Base-by-base conservation (phyloP, 225 moss, liverwort and hornwort species). In the Pseudoscleropodium purum region DNA sequence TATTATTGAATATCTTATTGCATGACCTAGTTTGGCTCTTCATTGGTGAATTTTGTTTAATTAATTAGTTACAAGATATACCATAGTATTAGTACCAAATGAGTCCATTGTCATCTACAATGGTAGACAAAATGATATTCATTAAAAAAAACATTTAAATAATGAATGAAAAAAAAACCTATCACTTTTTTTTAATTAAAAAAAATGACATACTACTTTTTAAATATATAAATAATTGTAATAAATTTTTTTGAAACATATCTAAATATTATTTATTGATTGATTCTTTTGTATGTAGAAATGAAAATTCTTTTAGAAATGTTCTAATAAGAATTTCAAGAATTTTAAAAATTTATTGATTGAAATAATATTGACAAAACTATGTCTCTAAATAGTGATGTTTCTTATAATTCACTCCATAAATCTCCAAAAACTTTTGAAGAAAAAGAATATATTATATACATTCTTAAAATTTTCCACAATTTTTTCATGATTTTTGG, bases 341-440 rank as follows among this genome's bases (percentile, higher is more conserved):
- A 63, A 63, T 7, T 62, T 63, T 63, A 30, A 13, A n/a, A n/a
- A 13, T 37, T n/a, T 23, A 23, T 4, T 23, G 4, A 69, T 23
- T n/a, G 23, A 69, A n/a, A 69, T 23, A 68, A 13, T 69, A 7
- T 7, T n/a, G 4, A 13, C 7, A 23, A n/a, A n/a, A 69, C 7
- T 13, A 2, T n/a, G 6, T 23, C 24, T n/a, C 4, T 7, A 23
- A 23, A n/a, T 69, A 13, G 13, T 23, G 23, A 23, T 0, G 2
- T 67, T 67, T 67, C 0, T 67, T 6, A 37, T 67, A 11, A 11
- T 37, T 37, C 11, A 36, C 5, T 67, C 37, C 2, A 11, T 11
- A 37, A 67, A 36, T 37, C 18, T 65, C 18, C 17, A 17, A 65
- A 33, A 57, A 57, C 20, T 57, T 59, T 21, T 59, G 10, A 59